Evolutionary conservation across 352 stramenopile species (phyloP).

Genomic region (Globisporangium parvum): DNA sequence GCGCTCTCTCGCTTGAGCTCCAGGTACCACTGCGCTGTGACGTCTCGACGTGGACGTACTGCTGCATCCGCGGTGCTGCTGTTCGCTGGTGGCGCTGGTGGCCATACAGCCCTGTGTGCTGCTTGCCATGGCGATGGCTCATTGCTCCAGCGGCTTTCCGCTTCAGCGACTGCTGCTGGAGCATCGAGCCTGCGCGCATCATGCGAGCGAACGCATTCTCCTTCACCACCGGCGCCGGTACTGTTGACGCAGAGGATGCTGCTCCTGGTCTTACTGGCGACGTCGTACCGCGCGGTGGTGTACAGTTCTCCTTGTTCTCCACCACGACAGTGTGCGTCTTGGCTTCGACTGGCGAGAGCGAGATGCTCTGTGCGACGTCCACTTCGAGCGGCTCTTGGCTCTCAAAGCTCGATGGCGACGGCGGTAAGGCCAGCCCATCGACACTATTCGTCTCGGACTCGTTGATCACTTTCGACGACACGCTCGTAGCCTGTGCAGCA

Average conservation of each 20-base stretch:
- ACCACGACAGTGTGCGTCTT: constrained; percentile 15
- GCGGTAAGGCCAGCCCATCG: constrained; percentile 3
- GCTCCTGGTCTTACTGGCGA: constrained; percentile 10
- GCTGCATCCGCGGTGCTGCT: constrained; percentile 18
- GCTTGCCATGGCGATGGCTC: constrained; percentile 5
- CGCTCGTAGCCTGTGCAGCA: constrained; percentile 15
- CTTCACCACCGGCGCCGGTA: constrained; percentile 14
- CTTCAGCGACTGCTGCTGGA: constrained; percentile 51
- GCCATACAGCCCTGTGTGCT: not conserved
- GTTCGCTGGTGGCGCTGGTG: constrained; percentile 1
- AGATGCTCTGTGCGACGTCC: constrained; percentile 42
- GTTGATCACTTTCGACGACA: constrained; percentile 23
- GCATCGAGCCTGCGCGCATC: constrained; percentile 59
- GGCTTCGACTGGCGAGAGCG: constrained; percentile 42
- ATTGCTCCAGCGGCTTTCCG: constrained; percentile 28
- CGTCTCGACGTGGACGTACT: constrained; percentile 14
- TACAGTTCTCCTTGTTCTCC: constrained; percentile 41
- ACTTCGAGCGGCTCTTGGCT: constrained; percentile 48
- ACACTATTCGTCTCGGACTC: constrained; percentile 23
- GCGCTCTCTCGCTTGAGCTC: too few relatives aligned
- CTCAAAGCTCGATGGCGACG: constrained; percentile 23
- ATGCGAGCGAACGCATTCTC: constrained; percentile 82
- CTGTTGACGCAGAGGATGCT: constrained; percentile 1
- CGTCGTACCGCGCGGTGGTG: constrained; percentile 6
- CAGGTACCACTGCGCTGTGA: not conserved